Conservation (phyloP, 257 asterid genomes). For the Striga asiatica region DNA sequence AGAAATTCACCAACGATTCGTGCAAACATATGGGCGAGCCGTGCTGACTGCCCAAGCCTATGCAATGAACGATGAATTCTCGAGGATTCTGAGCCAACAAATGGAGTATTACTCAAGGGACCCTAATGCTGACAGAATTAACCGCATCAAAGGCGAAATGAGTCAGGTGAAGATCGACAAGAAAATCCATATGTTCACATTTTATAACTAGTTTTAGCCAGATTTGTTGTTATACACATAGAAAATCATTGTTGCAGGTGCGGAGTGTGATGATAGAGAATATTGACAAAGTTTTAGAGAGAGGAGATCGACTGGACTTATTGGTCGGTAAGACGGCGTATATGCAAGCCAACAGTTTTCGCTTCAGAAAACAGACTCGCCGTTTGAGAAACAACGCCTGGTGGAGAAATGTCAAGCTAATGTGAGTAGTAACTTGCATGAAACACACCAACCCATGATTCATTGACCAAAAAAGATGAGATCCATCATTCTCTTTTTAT, state of each 20-base stretch:
- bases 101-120: constrained; percentile 87
- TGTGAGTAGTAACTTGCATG: constrained; percentile 68
- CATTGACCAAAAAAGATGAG: too few relatives aligned
- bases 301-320: constrained; percentile 96
- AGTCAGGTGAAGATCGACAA: constrained; percentile 51
- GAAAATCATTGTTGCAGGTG: constrained; percentile 51
- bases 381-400: constrained; percentile 79
- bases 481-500: neutral
- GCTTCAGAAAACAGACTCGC: constrained; percentile 96
- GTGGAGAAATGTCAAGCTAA: constrained; percentile 97
- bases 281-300: constrained; percentile 86
- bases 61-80: constrained; percentile 97
- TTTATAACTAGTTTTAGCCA: constrained; percentile 3
- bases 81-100: constrained; percentile 91
- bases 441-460: too few relatives aligned
- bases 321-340: constrained; percentile 85
- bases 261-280: constrained; percentile 92
- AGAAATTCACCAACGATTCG: constrained; percentile 92
- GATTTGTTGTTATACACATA: neutral
- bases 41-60: constrained; percentile 93
- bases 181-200: constrained; percentile 2
- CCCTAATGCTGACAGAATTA: constrained; percentile 95
- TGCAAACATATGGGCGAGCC: constrained; percentile 88
- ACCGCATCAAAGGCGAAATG: constrained; percentile 96
- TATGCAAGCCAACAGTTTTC: constrained; percentile 89